phyloP scores from a whole-genome alignment of 306 rosid genomes.

The Cucurbita ficifolia region DNA sequence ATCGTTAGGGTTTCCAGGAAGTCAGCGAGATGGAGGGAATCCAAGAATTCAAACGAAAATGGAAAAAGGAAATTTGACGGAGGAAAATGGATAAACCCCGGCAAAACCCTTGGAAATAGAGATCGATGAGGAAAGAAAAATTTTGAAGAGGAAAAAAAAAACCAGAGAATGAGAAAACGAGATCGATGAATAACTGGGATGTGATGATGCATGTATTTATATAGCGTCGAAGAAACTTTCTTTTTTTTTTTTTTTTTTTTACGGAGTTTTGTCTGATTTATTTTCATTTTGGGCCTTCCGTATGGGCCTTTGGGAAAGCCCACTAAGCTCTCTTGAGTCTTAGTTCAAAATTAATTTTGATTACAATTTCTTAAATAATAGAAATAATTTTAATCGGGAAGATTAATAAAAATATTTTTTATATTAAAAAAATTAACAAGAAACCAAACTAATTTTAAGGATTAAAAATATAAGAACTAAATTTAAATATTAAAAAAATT shows the following conservation, averaged over 20 bases:
- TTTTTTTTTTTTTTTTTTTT: not conserved
- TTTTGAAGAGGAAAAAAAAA: not conserved
- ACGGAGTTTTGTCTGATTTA: not conserved
- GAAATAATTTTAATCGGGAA: no score
- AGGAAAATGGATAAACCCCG: slow-evolving; percentile 4
- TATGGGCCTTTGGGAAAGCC: not conserved
- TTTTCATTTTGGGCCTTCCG: not conserved
- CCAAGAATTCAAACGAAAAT: not conserved
- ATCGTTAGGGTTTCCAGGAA: slow-evolving; percentile 13
- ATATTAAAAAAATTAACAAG: no score
- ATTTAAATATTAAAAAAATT: no score
- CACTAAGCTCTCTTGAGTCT: not conserved
- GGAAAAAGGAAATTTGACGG: not conserved
- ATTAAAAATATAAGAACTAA: no score
- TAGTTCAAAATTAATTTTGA: no score
- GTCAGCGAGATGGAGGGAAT: slow-evolving; percentile 14
- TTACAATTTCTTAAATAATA: no score
- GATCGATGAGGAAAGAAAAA: not conserved
- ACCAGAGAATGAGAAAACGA: not conserved
- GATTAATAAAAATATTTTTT: no score
- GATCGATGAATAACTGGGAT: slow-evolving; percentile 2
- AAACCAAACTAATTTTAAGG: no score
- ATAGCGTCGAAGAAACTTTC: not conserved
- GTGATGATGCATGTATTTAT: not conserved
- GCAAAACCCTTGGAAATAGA: slow-evolving; percentile 5